Conservation (phyloP, 1,139 yeast genomes). For the Taiozyma onychis region DNA sequence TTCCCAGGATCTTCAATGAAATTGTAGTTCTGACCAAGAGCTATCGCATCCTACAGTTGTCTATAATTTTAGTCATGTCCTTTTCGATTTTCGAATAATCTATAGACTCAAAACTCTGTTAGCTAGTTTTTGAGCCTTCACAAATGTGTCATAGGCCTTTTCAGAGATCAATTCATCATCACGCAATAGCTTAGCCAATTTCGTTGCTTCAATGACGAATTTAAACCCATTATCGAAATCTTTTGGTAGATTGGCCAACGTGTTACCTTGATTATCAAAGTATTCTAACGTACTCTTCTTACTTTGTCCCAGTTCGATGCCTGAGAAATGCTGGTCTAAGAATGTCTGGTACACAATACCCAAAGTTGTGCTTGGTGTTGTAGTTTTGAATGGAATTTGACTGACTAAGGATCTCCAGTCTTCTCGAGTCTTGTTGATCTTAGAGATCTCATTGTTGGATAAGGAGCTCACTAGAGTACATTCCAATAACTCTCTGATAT, state of each 20-base stretch:
- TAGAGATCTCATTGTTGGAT: constrained; percentile 47
- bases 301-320: constrained; percentile 3
- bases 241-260: constrained; percentile 26
- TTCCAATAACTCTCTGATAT: constrained; percentile 52
- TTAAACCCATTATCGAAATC: constrained; percentile 38
- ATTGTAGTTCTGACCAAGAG: too few species aligned
- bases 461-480: constrained; percentile 46
- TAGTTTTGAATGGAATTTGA: constrained; percentile 53
- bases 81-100: not conserved
- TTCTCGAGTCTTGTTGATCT: constrained; percentile 35
- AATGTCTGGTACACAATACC: constrained; percentile 15
- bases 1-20: too few species aligned
- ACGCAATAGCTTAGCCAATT: constrained; percentile 32
- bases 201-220: constrained; percentile 39
- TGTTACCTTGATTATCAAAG: constrained; percentile 19
- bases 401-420: constrained; percentile 56
- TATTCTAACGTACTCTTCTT: constrained; percentile 8
- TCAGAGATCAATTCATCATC: constrained; percentile 31
- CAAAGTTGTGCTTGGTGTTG: constrained; percentile 17
- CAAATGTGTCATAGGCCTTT: constrained; percentile 31
- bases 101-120: not conserved
- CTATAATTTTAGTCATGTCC: not conserved
- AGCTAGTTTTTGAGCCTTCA: constrained; percentile 33
- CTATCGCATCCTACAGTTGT: not conserved
- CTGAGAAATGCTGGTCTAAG: constrained; percentile 9